A percentile compares a stretch with the other conserved stretches of the same genome.
These are phyloP conservation scores for Moniliophthora roreri DNA, from an alignment of 1,284 basidiomycete genomes.

Conservation along the genomic window DNA sequence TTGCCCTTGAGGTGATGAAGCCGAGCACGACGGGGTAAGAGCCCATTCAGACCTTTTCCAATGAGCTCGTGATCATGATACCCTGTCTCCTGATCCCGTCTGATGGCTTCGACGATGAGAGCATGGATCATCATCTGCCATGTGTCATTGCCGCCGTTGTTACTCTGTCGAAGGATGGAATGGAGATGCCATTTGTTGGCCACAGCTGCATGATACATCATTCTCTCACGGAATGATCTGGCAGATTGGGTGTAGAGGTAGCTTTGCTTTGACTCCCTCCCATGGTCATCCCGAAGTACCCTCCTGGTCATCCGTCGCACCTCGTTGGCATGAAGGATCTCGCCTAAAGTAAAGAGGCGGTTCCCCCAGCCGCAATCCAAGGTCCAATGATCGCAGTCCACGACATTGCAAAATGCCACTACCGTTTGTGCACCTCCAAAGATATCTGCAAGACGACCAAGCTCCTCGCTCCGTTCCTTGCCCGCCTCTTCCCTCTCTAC, in stretches of 20 bases:
- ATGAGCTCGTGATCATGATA: conserved; percentile 19
- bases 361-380: conserved; percentile 11
- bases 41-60: conserved; percentile 25
- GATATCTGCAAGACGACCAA: conserved; percentile 25
- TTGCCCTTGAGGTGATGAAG: conserved; percentile 18
- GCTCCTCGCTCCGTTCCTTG: conserved; percentile 14
- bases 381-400: conserved; percentile 21
- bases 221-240: conserved; percentile 17
- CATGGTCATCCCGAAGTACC: no score
- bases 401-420: conserved; percentile 23
- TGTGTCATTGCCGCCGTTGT: conserved; percentile 19
- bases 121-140: conserved; percentile 27
- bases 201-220: conserved; percentile 18
- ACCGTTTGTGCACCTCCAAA: conserved; percentile 21
- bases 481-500: not conserved
- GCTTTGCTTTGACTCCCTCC: not conserved
- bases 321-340: conserved; percentile 15
- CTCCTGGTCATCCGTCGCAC: conserved; percentile 17
- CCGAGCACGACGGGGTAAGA: conserved; percentile 24
- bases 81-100: conserved; percentile 17
- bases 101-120: conserved; percentile 25
- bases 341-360: conserved; percentile 21
- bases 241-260: conserved; percentile 8
- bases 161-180: conserved; percentile 22
- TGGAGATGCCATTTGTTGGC: conserved; percentile 23